Base-by-base conservation (phyloP, 129 eudicot species). In the Pseudognaphalium luteoalbum region DNA sequence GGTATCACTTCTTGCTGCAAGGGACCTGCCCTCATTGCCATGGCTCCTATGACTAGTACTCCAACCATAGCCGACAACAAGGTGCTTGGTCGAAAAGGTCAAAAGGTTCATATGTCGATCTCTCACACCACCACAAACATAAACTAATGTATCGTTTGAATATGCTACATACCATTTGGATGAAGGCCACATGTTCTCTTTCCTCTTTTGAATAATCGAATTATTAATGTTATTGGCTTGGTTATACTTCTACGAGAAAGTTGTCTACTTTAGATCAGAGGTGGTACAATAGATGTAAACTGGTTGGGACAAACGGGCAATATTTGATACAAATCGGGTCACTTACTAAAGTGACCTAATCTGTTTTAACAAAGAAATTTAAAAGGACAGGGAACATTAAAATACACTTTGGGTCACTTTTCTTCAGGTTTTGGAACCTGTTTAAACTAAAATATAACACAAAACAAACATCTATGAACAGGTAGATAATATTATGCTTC, bases 31-130 rank as follows among this genome's bases (percentile, higher is more conserved):
- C 35, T 25, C 16, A 1, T 28, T 61, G 44, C 41, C 41, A 64
- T 64, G 70, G 70, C 70, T 65, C 67, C 67, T 14, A 62, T 29
- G 68, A 20, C 25, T 34, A 6, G 10, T 17, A 34, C 34, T 32
- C 29, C 70, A 54, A 54, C 70, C 62, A 56, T 7, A 17, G 34
- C 47, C 70, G 7, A 66, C 65, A 7, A 8, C 62, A 7, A 42
- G 63, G 63, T 75, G n/a, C 70, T 62, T 63, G 78, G 78, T 62
- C 32, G 79, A 42, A 74, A 74, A n/a, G 60, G 29, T 41, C 78
- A 61, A 22, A 63, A 15, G 37, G 20, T 41, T 63, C 21, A 6
- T 33, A 63, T 15, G 66, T 4, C 22, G 7, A 30, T 63, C 10
- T 21, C 44, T 63, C 20, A 42, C 60, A 2, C 17, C 20, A 1